A percentile compares a stretch with the other conserved stretches of the same genome.
Conservation (phyloP, 192 early-diverging fungal genomes). For the Obelidium mucronatum region DNA sequence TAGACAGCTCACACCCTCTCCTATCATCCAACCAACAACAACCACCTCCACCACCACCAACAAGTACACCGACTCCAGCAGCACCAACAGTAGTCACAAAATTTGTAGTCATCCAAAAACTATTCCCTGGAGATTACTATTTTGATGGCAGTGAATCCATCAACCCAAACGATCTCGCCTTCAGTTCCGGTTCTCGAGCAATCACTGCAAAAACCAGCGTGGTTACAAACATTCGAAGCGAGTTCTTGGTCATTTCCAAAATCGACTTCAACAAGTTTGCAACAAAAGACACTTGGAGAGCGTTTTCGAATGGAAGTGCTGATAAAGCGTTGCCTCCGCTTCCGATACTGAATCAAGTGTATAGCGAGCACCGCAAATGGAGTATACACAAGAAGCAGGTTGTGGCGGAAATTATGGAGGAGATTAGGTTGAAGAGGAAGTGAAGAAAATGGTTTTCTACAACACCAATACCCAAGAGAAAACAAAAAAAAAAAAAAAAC, state of each 20-base stretch:
- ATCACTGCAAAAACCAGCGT: constrained; percentile 21
- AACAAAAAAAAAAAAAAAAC: no score
- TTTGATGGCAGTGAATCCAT: constrained; percentile 30
- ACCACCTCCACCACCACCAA: constrained; percentile 6
- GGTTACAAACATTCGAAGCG: constrained; percentile 31
- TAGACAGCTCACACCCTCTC: no score
- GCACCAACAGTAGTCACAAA: constrained; percentile 34
- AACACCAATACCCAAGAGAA: no score
- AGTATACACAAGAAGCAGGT: constrained; percentile 36
- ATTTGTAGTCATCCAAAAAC: constrained; percentile 41
- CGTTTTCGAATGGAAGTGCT: constrained; percentile 11
- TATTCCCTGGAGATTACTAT: constrained; percentile 44
- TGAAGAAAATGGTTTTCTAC: background rate
- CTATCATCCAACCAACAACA: background rate
- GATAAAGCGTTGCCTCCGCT: constrained; percentile 28
- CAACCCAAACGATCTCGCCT: constrained; percentile 8
- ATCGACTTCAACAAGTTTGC: constrained; percentile 49
- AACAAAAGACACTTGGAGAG: constrained; percentile 35
- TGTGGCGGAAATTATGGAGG: constrained; percentile 27
- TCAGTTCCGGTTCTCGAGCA: constrained; percentile 1
- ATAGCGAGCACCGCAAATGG: constrained; percentile 37
- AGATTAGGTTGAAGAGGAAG: constrained; percentile 11
- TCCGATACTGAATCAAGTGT: constrained; percentile 22
- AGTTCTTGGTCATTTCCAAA: constrained; percentile 42
- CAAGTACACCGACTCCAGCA: no score